Base-by-base conservation (phyloP, 345 rosid species). In the Eucalyptus guilfoylei region DNA sequence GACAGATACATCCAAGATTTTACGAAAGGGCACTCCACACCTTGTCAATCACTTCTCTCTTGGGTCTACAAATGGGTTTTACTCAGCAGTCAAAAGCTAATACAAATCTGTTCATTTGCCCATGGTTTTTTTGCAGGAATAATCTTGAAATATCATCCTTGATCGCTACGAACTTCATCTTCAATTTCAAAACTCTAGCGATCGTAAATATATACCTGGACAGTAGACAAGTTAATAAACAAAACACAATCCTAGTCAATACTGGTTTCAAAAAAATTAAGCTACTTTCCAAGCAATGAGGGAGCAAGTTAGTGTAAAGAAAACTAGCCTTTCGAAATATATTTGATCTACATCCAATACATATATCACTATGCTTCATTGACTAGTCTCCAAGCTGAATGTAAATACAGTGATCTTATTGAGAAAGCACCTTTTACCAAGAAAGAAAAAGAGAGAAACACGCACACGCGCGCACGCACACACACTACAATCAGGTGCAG, bases 401-500 rank as follows among this genome's bases (percentile, higher is more conserved):
- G 76, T 7, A 21, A 64, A 7, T 15, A 64, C 76, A 15, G 6
- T n/a, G 37, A 64, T 64, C 17, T 64, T 15, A 64, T 34, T n/a
- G 76, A 64, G 76, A 64, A 64, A 64, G 76, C 76, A 64, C 76
- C 76, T 15, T 21, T 14, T 64, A 64, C 1, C 76, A 64, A 64
- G 40, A n/a, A 64, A 34, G 11, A n/a, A 16, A 64, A 64, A 64
- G 40, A 64, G 21, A 0, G 76, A 64, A n/a, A 64, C 19, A 64
- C 19, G 4, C 34, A 1, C 17, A 0, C 14, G 23, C 14, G 5
- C 15, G 13, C 8, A 13, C 8, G 5, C 14, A 3, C 64, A 1
- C 32, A 0, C 37, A 4, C 76, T 64, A 64, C 19, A n/a, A n/a
- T 64, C 76, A 16, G 37, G 40, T 64, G 76, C 76, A n/a, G 76